phyloP scores from a whole-genome alignment of 1,284 basidiomycete genomes.

The Fomitopsis schrenkii region DNA sequence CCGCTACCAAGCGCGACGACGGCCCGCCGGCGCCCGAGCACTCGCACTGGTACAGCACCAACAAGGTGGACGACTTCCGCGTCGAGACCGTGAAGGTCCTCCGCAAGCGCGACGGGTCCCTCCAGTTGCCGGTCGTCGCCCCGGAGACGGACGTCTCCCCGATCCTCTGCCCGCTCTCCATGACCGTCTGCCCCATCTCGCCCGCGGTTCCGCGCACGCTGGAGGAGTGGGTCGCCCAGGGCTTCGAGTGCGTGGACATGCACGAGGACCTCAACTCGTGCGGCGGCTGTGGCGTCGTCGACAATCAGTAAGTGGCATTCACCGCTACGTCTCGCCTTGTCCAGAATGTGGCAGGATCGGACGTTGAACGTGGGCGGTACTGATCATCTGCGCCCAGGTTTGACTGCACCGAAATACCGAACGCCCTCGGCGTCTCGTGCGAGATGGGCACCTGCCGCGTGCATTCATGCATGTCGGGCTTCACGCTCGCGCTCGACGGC shows the following conservation, averaged over 20 bases:
- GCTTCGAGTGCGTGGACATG: slow-evolving; percentile 31
- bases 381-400: slow-evolving; percentile 14
- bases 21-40: slow-evolving; percentile 4
- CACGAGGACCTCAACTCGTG: slow-evolving; percentile 26
- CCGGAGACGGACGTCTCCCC: slow-evolving; percentile 9
- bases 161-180: slow-evolving; percentile 21
- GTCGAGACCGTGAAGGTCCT: background rate
- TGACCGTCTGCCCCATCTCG: slow-evolving; percentile 23
- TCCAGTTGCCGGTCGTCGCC: slow-evolving; percentile 12
- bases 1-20: slow-evolving; percentile 1
- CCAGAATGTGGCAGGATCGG: too few relatives aligned
- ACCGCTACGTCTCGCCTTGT: too few relatives aligned
- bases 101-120: slow-evolving; percentile 8
- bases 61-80: slow-evolving; percentile 1
- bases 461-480: slow-evolving; percentile 26
- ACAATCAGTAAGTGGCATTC: slow-evolving; percentile 21
- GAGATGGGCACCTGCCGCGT: slow-evolving; percentile 24
- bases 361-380: background rate
- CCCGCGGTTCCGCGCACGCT: slow-evolving; percentile 13
- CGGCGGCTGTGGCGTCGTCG: slow-evolving; percentile 28
- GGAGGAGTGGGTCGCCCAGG: slow-evolving; percentile 18
- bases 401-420: slow-evolving; percentile 27
- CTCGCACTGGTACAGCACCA: background rate
- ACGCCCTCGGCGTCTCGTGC: slow-evolving; percentile 26
- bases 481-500: slow-evolving; percentile 14